Conservation (phyloP, 2,329 filamentous ascomycete genomes). For the Botrytis fragariae region DNA sequence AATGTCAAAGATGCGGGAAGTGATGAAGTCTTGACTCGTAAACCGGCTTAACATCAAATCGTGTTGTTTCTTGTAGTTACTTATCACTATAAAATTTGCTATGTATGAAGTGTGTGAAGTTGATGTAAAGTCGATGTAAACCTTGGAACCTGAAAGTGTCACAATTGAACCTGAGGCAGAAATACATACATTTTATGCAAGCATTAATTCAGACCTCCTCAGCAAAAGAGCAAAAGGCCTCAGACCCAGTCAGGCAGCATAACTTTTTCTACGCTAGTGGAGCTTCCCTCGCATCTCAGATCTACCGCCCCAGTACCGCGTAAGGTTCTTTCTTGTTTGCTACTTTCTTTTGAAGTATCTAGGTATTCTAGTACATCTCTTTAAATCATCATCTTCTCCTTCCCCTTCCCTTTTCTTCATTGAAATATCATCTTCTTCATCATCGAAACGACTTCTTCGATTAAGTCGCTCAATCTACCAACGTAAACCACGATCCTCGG, state of each 20-base stretch:
- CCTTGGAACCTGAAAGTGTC: too few species aligned
- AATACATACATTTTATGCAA: background rate
- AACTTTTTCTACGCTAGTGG: background rate
- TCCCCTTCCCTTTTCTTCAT: background rate
- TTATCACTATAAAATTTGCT: background rate
- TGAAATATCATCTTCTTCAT: background rate
- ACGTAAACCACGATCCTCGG: background rate
- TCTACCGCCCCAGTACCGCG: slow-evolving; percentile 7
- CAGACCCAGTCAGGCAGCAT: background rate
- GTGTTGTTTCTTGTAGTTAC: background rate
- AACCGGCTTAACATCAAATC: too few species aligned
- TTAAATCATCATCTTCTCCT: background rate
- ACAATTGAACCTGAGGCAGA: background rate
- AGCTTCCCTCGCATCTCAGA: background rate
- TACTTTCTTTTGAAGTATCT: background rate
- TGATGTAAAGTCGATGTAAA: background rate
- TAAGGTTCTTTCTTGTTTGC: slow-evolving; percentile 1
- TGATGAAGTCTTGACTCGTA: background rate
- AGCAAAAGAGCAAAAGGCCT: background rate
- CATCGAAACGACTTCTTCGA: background rate
- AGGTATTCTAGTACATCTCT: background rate
- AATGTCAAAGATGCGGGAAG: background rate
- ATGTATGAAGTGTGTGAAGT: background rate
- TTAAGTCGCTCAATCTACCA: background rate
- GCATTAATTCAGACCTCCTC: background rate